A percentile compares a stretch with the other conserved stretches of the same genome.
Conservation (phyloP, 257 asterid genomes). For the Leonotis leonurus region DNA sequence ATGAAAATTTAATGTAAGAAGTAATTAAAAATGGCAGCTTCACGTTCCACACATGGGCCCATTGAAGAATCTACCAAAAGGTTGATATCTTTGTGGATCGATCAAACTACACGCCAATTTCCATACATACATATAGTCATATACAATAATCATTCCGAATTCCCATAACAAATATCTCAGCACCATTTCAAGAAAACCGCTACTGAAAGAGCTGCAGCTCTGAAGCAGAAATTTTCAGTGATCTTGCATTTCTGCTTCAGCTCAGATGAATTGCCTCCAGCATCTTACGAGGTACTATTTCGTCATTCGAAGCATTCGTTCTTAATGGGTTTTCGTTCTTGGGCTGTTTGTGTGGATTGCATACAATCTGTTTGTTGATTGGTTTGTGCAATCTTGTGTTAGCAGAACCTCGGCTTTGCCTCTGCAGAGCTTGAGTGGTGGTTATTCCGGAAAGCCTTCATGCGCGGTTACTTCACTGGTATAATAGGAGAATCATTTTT, state of each 20-base stretch:
- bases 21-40: neutral
- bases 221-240: neutral
- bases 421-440: slow-evolving; percentile 34
- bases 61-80: slow-evolving; percentile 20
- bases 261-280: slow-evolving; percentile 69
- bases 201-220: neutral
- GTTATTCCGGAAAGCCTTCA: slow-evolving; percentile 26
- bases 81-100: slow-evolving; percentile 12
- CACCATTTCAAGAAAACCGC: neutral
- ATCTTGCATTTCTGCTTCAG: slow-evolving; percentile 9
- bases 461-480: slow-evolving; percentile 40
- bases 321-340: neutral
- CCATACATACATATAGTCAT: neutral
- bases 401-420: slow-evolving; percentile 63
- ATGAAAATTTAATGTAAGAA: neutral
- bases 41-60: slow-evolving; percentile 9
- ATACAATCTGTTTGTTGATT: slow-evolving; percentile 7
- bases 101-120: neutral
- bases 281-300: slow-evolving; percentile 52
- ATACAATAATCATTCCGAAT: neutral
- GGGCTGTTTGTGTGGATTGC: neutral
- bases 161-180: slow-evolving; percentile 18
- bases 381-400: neutral
- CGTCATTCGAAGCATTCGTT: neutral
- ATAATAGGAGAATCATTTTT: neutral